Conservation (phyloP, 768 basidiomycete species). For the Phylloporus sp. region DNA sequence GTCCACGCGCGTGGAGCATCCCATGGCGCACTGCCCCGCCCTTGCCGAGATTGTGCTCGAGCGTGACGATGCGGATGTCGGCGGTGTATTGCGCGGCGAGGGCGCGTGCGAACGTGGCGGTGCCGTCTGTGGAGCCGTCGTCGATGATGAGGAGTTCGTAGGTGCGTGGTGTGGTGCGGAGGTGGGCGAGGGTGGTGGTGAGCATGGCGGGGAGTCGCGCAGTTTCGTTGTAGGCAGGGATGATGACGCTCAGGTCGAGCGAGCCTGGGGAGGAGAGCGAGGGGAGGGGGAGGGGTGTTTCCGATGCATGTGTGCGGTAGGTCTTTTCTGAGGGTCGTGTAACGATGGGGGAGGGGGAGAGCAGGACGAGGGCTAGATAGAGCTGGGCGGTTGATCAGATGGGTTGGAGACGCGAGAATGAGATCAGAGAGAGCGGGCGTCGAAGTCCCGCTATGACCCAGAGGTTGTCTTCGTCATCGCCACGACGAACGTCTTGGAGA, state of each 20-base stretch:
- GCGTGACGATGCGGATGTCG: slow-evolving; percentile 73
- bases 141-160: slow-evolving; percentile 87
- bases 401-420: not conserved
- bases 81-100: slow-evolving; percentile 55
- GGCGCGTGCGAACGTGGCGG: slow-evolving; percentile 57
- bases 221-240: slow-evolving; percentile 91
- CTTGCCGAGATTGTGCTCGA: slow-evolving; percentile 84
- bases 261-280: slow-evolving; percentile 52
- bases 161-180: slow-evolving; percentile 46
- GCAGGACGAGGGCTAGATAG: slow-evolving; percentile 65
- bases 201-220: slow-evolving; percentile 85
- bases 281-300: slow-evolving; percentile 52
- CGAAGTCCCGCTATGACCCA: slow-evolving; percentile 42
- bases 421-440: slow-evolving; percentile 36
- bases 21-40: slow-evolving; percentile 93
- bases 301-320: slow-evolving; percentile 56
- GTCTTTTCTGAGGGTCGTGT: slow-evolving; percentile 64
- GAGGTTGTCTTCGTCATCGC: slow-evolving; percentile 54
- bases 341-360: slow-evolving; percentile 68
- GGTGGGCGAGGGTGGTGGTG: slow-evolving; percentile 63
- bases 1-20: slow-evolving; percentile 76
- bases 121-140: slow-evolving; percentile 83
- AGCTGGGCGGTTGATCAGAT: slow-evolving; percentile 41
- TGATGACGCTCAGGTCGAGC: slow-evolving; percentile 74
- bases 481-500: slow-evolving; percentile 45